Evolutionary conservation across 2,329 filamentous ascomycete genomes (phyloP).

Genomic region (Talaromyces albobiverticillius): DNA sequence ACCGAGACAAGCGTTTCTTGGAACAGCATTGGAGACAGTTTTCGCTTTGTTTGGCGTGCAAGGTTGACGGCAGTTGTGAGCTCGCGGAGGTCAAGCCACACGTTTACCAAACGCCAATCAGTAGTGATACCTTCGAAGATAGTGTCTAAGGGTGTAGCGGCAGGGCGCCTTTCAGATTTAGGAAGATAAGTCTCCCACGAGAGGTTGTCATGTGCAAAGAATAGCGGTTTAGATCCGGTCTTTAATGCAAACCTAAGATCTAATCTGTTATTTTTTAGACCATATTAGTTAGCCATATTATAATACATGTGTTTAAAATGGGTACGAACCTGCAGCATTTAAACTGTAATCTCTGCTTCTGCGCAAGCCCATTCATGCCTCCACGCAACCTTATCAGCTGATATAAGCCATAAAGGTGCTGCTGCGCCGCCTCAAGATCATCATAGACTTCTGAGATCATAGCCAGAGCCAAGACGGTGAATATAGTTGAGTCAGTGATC

Average conservation of each 20-base stretch:
- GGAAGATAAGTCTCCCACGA: constrained; percentile 4
- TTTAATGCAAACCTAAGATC: constrained; percentile 3
- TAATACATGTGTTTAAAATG: not conserved
- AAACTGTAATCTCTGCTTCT: not conserved
- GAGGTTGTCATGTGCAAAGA: not conserved
- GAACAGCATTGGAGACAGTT: not conserved
- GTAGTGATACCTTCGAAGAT: not conserved
- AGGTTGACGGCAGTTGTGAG: not conserved
- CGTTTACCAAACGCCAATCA: not conserved
- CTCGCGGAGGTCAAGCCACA: constrained; percentile 10
- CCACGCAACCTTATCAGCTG: not conserved
- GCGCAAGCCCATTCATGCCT: not conserved
- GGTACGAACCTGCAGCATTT: constrained; percentile 4
- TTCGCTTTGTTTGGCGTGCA: not conserved
- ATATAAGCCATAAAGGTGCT: constrained; percentile 7
- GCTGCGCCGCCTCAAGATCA: constrained; percentile 1
- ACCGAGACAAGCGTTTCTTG: constrained; percentile 6
- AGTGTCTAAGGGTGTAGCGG: not conserved
- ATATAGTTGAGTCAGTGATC: constrained; percentile 2
- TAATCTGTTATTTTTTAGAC: not conserved
- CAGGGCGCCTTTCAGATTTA: not conserved
- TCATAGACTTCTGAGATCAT: constrained; percentile 2
- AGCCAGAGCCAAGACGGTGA: constrained; percentile 5
- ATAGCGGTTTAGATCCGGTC: not conserved
- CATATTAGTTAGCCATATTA: not conserved